phyloP scores from a whole-genome alignment of 148 eudicot genomes.

The Beta vulgaris region DNA sequence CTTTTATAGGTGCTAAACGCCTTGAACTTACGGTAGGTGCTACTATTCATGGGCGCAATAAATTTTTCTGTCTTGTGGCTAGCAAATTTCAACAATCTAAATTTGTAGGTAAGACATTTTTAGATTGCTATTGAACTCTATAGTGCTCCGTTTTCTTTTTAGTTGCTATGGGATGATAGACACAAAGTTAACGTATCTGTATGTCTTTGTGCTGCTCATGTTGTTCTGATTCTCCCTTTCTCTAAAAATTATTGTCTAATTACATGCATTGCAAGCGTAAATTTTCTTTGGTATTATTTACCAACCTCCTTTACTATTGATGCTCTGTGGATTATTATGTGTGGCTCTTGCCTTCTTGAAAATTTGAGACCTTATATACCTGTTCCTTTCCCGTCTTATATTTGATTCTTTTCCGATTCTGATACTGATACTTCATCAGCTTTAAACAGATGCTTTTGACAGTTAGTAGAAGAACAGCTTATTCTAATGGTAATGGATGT shows the following conservation, averaged over 20 bases:
- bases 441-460: background rate
- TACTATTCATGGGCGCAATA: conserved; percentile 34
- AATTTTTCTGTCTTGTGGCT: conserved; percentile 43
- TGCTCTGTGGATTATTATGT: background rate
- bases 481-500: background rate
- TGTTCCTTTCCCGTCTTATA: background rate
- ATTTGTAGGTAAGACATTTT: conserved; percentile 32
- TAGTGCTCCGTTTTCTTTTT: background rate
- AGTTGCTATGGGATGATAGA: background rate
- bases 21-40: conserved; percentile 33
- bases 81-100: conserved; percentile 41
- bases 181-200: background rate
- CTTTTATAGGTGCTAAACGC: conserved; percentile 38
- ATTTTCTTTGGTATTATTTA: background rate
- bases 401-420: background rate
- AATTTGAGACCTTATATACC: no score
- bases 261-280: background rate
- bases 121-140: background rate
- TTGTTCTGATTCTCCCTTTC: background rate
- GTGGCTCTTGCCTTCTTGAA: background rate
- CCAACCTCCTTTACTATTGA: background rate
- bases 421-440: no score
- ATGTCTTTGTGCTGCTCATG: background rate
- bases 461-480: no score
- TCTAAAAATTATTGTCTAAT: background rate